phyloP scores from a whole-genome alignment of 1,139 yeast species.

The Cylindricascospora bacillispora region DNA sequence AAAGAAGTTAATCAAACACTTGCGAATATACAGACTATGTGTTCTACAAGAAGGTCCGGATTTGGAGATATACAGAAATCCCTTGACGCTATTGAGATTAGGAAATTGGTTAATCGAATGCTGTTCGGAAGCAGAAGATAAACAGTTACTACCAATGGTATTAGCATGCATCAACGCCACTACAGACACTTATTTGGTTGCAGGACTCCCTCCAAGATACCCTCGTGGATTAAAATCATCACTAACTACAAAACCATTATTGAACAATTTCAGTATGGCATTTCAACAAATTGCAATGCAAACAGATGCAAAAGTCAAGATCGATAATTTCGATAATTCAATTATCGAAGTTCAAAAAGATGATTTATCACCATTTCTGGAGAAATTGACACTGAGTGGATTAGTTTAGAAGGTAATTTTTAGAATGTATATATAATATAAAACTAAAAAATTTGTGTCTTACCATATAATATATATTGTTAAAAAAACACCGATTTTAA shows the following conservation, averaged over 20 bases:
- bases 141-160: conserved; percentile 63
- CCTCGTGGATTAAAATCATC: conserved; percentile 46
- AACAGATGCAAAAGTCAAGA: conserved; percentile 79
- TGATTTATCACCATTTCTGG: conserved; percentile 79
- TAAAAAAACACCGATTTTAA: not conserved
- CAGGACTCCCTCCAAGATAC: conserved; percentile 79
- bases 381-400: conserved; percentile 50
- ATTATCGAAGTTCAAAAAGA: conserved; percentile 82
- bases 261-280: conserved; percentile 80
- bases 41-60: conserved; percentile 88
- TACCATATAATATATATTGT: not conserved
- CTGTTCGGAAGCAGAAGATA: conserved; percentile 67
- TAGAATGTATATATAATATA: too few relatives aligned
- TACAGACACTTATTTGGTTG: conserved; percentile 72
- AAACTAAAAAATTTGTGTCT: conserved; percentile 3
- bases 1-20: conserved; percentile 63
- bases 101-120: conserved; percentile 90
- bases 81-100: conserved; percentile 67
- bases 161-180: conserved; percentile 70
- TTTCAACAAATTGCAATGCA: conserved; percentile 75
- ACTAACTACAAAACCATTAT: conserved; percentile 29
- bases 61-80: conserved; percentile 64
- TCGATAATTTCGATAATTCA: conserved; percentile 90
- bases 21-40: conserved; percentile 72
- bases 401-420: conserved; percentile 24